Base-by-base conservation (phyloP, 345 rosid species). In the Populus deltoides region DNA sequence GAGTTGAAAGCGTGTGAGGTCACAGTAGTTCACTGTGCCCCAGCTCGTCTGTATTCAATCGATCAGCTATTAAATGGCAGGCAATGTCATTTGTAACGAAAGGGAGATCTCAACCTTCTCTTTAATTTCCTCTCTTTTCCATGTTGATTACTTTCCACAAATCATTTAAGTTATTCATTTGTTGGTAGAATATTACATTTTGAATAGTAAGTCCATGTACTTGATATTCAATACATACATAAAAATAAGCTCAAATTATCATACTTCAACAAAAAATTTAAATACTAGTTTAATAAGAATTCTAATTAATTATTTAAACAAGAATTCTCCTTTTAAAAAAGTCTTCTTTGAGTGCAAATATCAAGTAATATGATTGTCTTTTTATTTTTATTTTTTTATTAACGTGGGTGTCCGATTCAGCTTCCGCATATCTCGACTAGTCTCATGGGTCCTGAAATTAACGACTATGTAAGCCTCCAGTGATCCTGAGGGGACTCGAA, bases 351-450 rank as follows among this genome's bases (percentile, higher is more conserved):
- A 49, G 20, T 49, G 53, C 16, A 16, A 47, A 18, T 1, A 47
- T 16, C 1, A 47, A 47, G 7, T 45, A 45, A 45, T 45, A 3
- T 45, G 12, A 3, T 11, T 43, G 12, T 9, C 0, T 43, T 43
- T 9, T 43, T 41, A 1, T 9, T 3, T 0, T 41, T 8, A 1
- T 43, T 43, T 0, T 12, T 10, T 43, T 10, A 2, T 2, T 0
- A 43, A 43, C 1, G 2, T 31, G 4, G 1, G 4, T 31, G 2
- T 31, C 2, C 33, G 4, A 3, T 3, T 2, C 2, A 29, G 2
- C 0, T 31, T 31, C 0, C 0, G 4, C 0, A 0, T 3, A 31
- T 0, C 0, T 31, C 2, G 4, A 33, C 3, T 33, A 33, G 4
- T 33, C 0, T 0, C 4, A 33, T 4, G 0, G 0, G 4, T 3